These are phyloP conservation scores for Chrysophaeum taylorii DNA, from an alignment of 352 stramenopile species.

Conservation along the genomic window DNA sequence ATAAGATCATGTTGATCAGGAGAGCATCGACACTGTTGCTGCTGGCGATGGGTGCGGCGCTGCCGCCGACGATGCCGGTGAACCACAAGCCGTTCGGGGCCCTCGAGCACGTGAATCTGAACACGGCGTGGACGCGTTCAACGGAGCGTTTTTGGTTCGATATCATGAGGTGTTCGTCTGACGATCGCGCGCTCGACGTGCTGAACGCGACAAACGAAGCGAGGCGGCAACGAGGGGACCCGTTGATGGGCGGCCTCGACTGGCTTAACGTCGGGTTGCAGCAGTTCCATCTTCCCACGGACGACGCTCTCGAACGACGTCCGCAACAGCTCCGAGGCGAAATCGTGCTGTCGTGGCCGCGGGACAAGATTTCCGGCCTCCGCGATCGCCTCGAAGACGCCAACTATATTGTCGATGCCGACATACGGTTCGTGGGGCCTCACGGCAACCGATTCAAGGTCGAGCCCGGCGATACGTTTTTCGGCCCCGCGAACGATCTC, in stretches of 20 bases:
- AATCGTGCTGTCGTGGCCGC: neutral
- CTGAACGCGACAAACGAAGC: neutral
- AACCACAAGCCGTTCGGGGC: neutral
- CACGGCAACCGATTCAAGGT: neutral
- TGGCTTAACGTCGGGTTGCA: neutral
- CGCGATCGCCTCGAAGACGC: neutral
- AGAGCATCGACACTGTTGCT: too few species aligned
- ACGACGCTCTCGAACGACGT: neutral
- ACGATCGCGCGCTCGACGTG: neutral
- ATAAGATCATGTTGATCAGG: too few species aligned
- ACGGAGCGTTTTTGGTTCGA: neutral
- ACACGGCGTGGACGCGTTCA: neutral
- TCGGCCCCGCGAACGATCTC: too few species aligned
- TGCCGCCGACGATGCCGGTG: too few species aligned
- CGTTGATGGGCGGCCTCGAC: neutral
- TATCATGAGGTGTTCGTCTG: neutral
- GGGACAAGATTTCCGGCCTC: neutral
- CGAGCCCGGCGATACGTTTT: neutral
- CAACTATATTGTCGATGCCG: neutral
- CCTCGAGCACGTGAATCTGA: slow-evolving; percentile 10
- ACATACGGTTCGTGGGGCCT: neutral
- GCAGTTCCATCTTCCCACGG: neutral
- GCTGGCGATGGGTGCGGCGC: too few species aligned
- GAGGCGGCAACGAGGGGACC: neutral
- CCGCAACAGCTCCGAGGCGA: neutral